Base-by-base conservation (phyloP, 768 basidiomycete genomes). In the Agrocybe chaxingu region DNA sequence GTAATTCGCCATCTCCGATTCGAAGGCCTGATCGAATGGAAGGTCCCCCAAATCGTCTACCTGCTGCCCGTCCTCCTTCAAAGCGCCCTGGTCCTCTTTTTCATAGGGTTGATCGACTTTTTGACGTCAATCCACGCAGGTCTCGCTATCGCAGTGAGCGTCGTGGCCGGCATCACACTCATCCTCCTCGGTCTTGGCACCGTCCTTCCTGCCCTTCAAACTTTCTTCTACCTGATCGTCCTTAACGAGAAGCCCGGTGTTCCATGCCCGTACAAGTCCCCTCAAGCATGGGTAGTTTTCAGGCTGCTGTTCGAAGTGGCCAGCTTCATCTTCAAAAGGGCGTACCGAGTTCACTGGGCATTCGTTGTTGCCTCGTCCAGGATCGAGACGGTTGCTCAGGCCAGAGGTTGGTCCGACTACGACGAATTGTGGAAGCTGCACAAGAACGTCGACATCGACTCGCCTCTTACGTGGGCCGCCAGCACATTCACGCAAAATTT, bases 41-140 rank as follows among this genome's bases (percentile, higher is more conserved):
- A 56, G 19, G 60, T 67, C 1, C 54, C 56, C 5, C 34, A 36
- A 4, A 62, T 65, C 12, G 45, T 67, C 10, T 46, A 58, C 4
- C 16, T 55, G 3, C 55, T 65, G 3, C 64, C 66, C 3, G 42
- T 67, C 11, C 55, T 67, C 5, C 55, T 67, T 8, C 64, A 67
- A 36, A 16, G 44, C 10, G 52, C 64, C 4, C 47, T 67, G 11
- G 52, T 64, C 6, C 56, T 65, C 11, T 67, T 67, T 45, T 65
- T 65, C 29, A 56, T 48, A 2, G 63, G 63, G 2, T 37, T 66
- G 12, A 39, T 63, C 30, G 57, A 61, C 33, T 54, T 65, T 8
- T 34, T 67, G 16, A 55, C 53, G 57, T 36, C 55, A 0, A 42
- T 56, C 10, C 47, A 58, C 35, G 30, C 29, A 3, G 45, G 42